Evolutionary conservation across 202 grass and related monocot genomes (phyloP), one percentile per base, ranked within the genome.

Genomic region (Setaria viridis): DNA sequence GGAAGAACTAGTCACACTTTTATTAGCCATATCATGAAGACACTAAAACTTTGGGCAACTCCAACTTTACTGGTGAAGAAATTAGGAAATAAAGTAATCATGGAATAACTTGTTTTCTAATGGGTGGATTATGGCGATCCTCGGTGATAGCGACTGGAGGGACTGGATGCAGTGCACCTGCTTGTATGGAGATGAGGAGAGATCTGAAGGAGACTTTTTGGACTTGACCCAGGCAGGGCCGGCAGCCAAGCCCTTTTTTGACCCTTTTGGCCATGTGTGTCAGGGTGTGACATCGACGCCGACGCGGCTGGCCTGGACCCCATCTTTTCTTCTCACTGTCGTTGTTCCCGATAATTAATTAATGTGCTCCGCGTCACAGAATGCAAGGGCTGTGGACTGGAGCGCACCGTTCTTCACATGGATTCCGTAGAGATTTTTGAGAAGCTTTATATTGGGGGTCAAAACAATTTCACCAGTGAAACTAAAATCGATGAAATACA

Each of bases 161-260:
- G 78, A 9, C 83, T 72, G 72, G 79, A 86, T 83, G 79, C 88
- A 53, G 0, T 82, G 83, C 79, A 82, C 46, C 79, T 59, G 73
- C 72, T 30, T 77, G 20, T 25, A 82, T 39, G 77, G 77, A 70
- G 62, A 47, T 49, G 70, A 72, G 50, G 30, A 17, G 34, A 54
- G 35, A 56, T 81, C 65, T 76, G 77, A 81, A 46, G 4, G 45
- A 56, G 87, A 88, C 39, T 20, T 73, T 73, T 47, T 49, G 74
- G 41, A 68, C 69, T 53, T 68, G 82, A 34, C 56, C 19, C 0
- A 2, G 4, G 2, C 32, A 39, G 57, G 51, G 16, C 48, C 15
- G 70, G 70, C 47, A 50, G 15, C 6, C 25, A 37, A 32, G 12
- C 6, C 11, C 49, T 11, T 77, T 77, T 56, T 32, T 33, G 62